Evolutionary conservation across 805 yeast genomes (phyloP), one percentile per base, ranked within the genome.

Genomic region (Sugiyamaella chiloensis): DNA sequence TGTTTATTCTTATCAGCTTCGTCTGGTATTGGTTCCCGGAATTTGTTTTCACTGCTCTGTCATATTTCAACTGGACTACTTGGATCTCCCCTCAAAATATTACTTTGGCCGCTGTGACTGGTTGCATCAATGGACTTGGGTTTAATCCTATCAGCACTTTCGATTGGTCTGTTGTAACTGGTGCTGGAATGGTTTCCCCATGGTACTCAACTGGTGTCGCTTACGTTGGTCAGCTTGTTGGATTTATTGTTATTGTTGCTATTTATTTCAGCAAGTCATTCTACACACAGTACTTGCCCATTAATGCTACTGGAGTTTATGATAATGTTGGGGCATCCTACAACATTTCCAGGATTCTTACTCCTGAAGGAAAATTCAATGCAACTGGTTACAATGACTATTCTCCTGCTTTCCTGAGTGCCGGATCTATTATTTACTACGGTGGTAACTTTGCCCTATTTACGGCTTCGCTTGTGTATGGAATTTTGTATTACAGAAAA

Each of bases 1-100:
- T 67, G 27, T 68, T 69, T 1, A 67, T 76, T 43, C 43, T 57
- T 12, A 60, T 64, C n/a, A 61, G 72, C 24, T 80, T 81, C 53
- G 52, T 73, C 4, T 83, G 81, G 75, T 78, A 78, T 57, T 82
- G 84, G 80, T 66, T 83, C 55, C 87, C 88, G 4, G 83, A 81
- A 44, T 82, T 70, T 58, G 68, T 85, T 17, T 81, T 81, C 66
- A 66, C 69, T 11, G 86, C 80, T 1, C 70, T 84, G 48, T 72
- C 80, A 0, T 75, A 75, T 55, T 84, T 85, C 65, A 76, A 71
- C 56, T 80, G 85, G 85, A 70, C 75, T 57, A 70, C 77, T 3
- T 80, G 83, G 83, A 79, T 78, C 42, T 61, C 67, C 4, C 83
- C 82, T 12, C 51, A 71, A 36, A 78, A 76, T 58, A 65, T 73